Conservation (phyloP, 2,329 filamentous ascomycete species). For the Orbilia ellipsospora region DNA sequence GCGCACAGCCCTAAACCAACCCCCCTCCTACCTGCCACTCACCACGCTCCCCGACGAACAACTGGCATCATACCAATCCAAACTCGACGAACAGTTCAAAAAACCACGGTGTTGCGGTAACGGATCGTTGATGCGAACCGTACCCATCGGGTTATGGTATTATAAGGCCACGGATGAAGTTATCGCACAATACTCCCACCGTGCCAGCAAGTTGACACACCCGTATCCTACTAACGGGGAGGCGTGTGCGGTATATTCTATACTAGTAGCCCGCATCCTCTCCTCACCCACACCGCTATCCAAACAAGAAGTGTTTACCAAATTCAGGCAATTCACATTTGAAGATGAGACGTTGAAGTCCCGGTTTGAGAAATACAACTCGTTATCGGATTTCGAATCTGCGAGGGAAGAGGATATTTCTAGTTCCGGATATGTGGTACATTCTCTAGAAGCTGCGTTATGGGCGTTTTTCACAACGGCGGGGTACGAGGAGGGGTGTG, state of each 20-base stretch:
- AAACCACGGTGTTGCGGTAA: slow-evolving; percentile 60
- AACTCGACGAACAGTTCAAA: slow-evolving; percentile 26
- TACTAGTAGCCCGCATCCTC: slow-evolving; percentile 60
- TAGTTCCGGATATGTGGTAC: slow-evolving; percentile 63
- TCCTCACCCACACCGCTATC: slow-evolving; percentile 48
- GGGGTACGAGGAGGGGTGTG: slow-evolving; percentile 62
- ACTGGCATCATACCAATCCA: slow-evolving; percentile 39
- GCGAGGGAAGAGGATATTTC: slow-evolving; percentile 57
- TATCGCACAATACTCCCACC: slow-evolving; percentile 28
- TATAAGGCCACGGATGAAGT: slow-evolving; percentile 43
- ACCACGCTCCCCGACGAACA: slow-evolving; percentile 47
- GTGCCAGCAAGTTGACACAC: slow-evolving; percentile 62
- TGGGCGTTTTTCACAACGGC: slow-evolving; percentile 64
- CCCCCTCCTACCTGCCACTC: background rate
- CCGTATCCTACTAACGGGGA: slow-evolving; percentile 62
- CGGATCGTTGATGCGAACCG: slow-evolving; percentile 64
- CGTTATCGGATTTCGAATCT: slow-evolving; percentile 30
- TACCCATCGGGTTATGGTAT: slow-evolving; percentile 62
- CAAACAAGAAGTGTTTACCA: slow-evolving; percentile 58
- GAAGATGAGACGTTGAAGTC: slow-evolving; percentile 53
- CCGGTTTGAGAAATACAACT: slow-evolving; percentile 48
- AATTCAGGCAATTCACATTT: slow-evolving; percentile 57
- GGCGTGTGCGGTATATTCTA: slow-evolving; percentile 63
- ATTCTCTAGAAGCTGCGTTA: slow-evolving; percentile 63
- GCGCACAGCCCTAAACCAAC: slow-evolving; percentile 45